Evolutionary conservation across 805 yeast genomes (phyloP).

Genomic region (Vanderwaltozyma polyspora): DNA sequence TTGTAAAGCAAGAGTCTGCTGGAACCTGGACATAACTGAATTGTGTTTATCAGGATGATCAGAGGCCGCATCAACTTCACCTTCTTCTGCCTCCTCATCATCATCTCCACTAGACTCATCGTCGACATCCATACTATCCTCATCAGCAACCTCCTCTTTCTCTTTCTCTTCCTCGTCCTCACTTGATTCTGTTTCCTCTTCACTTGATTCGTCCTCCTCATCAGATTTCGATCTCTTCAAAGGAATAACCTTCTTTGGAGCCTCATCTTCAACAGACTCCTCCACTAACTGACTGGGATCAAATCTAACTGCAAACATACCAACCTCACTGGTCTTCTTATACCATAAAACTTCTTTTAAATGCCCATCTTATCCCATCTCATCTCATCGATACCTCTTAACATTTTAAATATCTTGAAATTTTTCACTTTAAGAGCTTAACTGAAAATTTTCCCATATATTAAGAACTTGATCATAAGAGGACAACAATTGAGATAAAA

Average conservation of each 20-base stretch:
- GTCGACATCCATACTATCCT: neutral
- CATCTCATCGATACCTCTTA: too few relatives aligned
- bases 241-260: slow-evolving; percentile 11
- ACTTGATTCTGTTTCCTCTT: slow-evolving; percentile 1
- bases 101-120: slow-evolving; percentile 7
- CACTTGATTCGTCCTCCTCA: slow-evolving; percentile 2
- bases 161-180: slow-evolving; percentile 14
- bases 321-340: too few relatives aligned
- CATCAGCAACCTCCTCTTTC: neutral
- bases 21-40: slow-evolving; percentile 43
- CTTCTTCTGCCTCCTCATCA: slow-evolving; percentile 1
- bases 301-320: slow-evolving; percentile 59
- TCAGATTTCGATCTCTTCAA: slow-evolving; percentile 15
- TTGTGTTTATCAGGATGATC: slow-evolving; percentile 31
- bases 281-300: slow-evolving; percentile 34
- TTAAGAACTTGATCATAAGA: too few relatives aligned
- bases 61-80: slow-evolving; percentile 4
- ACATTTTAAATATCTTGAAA: too few relatives aligned
- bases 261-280: neutral
- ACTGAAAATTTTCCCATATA: too few relatives aligned
- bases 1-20: slow-evolving; percentile 30
- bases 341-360: too few relatives aligned
- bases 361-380: too few relatives aligned
- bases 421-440: too few relatives aligned
- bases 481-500: too few relatives aligned